A percentile compares a stretch with the other conserved stretches of the same genome.
phyloP scores from a whole-genome alignment of 257 asterid genomes.

The Parsonsia alboflavescens region DNA sequence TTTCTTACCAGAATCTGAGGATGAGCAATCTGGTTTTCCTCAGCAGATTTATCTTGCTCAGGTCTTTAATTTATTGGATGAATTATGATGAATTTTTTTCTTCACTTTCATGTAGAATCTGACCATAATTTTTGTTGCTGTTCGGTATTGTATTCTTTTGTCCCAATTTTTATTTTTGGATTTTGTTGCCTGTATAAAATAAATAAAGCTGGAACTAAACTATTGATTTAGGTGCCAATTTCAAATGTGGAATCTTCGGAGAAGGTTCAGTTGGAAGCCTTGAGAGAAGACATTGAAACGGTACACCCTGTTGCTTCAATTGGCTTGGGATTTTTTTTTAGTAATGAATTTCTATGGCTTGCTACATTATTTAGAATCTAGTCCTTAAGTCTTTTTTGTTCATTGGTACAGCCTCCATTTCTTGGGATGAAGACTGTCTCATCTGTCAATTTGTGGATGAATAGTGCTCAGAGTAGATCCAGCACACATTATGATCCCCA shows the following conservation, averaged over 20 bases:
- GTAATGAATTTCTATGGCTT: slow-evolving; percentile 16
- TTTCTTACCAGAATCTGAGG: slow-evolving; percentile 19
- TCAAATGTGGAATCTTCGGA: slow-evolving; percentile 61
- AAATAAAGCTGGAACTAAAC: background rate
- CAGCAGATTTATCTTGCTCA: slow-evolving; percentile 89
- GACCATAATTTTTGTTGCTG: background rate
- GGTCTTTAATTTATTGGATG: slow-evolving; percentile 37
- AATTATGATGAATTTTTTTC: background rate
- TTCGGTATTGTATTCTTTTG: background rate
- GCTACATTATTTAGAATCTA: background rate
- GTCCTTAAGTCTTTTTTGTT: background rate
- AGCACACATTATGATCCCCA: slow-evolving; percentile 93
- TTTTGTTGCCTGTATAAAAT: background rate
- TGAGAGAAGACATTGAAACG: slow-evolving; percentile 66
- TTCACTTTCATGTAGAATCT: background rate
- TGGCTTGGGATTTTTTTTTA: background rate
- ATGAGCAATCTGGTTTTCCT: slow-evolving; percentile 37
- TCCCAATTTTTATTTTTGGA: background rate
- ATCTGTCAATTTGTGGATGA: slow-evolving; percentile 95
- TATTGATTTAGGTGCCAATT: slow-evolving; percentile 64
- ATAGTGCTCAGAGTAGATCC: slow-evolving; percentile 68
- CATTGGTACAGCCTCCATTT: slow-evolving; percentile 61
- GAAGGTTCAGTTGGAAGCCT: slow-evolving; percentile 62
- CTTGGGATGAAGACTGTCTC: slow-evolving; percentile 54
- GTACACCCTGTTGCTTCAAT: slow-evolving; percentile 32